These are phyloP conservation scores for Geosmithia morbida DNA, from an alignment of 2,329 filamentous ascomycete genomes.

Conservation along the genomic window DNA sequence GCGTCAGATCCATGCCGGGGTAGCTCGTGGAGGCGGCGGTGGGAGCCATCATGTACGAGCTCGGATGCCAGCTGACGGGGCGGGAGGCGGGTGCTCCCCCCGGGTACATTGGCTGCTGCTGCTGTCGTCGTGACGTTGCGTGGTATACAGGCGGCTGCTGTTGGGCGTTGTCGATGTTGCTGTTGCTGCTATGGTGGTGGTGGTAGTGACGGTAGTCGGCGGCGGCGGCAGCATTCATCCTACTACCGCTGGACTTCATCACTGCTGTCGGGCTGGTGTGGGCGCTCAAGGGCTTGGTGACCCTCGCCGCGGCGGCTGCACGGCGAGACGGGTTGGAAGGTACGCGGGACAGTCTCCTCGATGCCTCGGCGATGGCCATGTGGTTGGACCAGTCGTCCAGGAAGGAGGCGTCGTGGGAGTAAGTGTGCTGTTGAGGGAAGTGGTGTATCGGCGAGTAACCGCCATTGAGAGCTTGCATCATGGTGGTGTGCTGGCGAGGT, in stretches of 20 bases:
- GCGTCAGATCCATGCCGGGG: not conserved
- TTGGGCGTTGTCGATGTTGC: slow-evolving; percentile 5
- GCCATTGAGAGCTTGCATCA: slow-evolving; percentile 4
- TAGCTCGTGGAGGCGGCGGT: not conserved
- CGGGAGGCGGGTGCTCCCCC: slow-evolving; percentile 24
- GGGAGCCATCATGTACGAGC: slow-evolving; percentile 25
- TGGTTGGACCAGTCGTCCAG: slow-evolving; percentile 38
- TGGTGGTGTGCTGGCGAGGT: too few species aligned
- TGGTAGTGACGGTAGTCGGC: slow-evolving; percentile 19
- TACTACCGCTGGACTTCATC: slow-evolving; percentile 33
- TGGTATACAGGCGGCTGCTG: slow-evolving; percentile 6
- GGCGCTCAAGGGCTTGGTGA: slow-evolving; percentile 51
- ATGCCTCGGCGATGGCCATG: slow-evolving; percentile 28
- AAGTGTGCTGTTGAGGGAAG: slow-evolving; percentile 4
- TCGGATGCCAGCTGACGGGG: slow-evolving; percentile 66
- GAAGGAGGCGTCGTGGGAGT: slow-evolving; percentile 19
- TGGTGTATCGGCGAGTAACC: slow-evolving; percentile 9
- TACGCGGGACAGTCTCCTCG: slow-evolving; percentile 31
- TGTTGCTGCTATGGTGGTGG: slow-evolving; percentile 14
- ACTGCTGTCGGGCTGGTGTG: slow-evolving; percentile 52
- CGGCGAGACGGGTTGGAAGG: slow-evolving; percentile 34
- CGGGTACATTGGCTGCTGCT: slow-evolving; percentile 14
- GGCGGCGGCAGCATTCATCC: slow-evolving; percentile 41
- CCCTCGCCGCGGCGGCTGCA: slow-evolving; percentile 40
- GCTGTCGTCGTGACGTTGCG: not conserved